phyloP scores from a whole-genome alignment of 805 yeast species.

The Ogataea allantospora region DNA sequence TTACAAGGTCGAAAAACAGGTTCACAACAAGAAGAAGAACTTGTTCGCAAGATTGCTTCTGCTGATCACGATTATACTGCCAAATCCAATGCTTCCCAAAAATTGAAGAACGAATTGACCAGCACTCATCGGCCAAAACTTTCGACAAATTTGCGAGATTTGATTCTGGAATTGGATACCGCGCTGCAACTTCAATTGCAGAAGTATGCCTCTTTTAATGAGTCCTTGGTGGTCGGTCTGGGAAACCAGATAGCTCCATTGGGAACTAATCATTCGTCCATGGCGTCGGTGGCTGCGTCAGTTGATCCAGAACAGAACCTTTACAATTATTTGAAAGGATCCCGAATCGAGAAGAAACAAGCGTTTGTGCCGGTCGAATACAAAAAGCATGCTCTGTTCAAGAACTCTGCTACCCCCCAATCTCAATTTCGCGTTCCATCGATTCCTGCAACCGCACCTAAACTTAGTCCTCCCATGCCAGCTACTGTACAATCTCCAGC shows the following conservation, averaged over 20 bases:
- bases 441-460: neutral
- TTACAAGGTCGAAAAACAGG: slow-evolving; percentile 76
- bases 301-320: slow-evolving; percentile 84
- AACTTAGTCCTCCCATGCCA: neutral
- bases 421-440: slow-evolving; percentile 5
- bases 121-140: slow-evolving; percentile 74
- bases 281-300: slow-evolving; percentile 72
- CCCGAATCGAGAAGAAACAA: slow-evolving; percentile 36
- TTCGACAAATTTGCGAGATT: slow-evolving; percentile 66
- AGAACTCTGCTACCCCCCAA: neutral
- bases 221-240: slow-evolving; percentile 75
- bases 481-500: too few relatives aligned
- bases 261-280: slow-evolving; percentile 46
- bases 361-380: slow-evolving; percentile 65
- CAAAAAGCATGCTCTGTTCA: slow-evolving; percentile 64
- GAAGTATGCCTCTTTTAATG: slow-evolving; percentile 84
- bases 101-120: slow-evolving; percentile 69
- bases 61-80: slow-evolving; percentile 87
- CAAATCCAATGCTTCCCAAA: slow-evolving; percentile 70
- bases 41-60: slow-evolving; percentile 70
- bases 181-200: slow-evolving; percentile 87
- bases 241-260: slow-evolving; percentile 84
- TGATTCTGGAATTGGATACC: slow-evolving; percentile 82
- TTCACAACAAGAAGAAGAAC: slow-evolving; percentile 88
- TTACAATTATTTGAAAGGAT: slow-evolving; percentile 54